Conservation (phyloP, 1,284 basidiomycete genomes). For the Apiotrichum gracile region DNA sequence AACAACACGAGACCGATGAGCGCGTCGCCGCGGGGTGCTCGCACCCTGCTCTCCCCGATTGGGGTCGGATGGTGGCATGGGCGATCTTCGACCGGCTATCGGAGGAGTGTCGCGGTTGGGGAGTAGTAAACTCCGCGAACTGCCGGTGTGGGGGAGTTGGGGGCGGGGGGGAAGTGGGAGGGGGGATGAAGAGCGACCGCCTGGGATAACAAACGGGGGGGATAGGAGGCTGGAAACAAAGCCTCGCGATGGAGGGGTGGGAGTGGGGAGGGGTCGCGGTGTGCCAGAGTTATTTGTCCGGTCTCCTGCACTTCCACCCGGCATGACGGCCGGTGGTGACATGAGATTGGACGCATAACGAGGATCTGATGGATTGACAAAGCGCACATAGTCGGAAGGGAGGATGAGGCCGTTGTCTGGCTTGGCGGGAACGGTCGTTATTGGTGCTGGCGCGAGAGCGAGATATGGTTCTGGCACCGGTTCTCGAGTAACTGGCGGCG, state of each 20-base stretch:
- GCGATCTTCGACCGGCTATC: neutral
- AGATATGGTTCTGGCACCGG: slow-evolving; percentile 38
- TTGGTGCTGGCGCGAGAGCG: slow-evolving; percentile 34
- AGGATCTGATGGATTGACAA: neutral
- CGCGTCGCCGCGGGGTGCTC: neutral
- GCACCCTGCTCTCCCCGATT: neutral
- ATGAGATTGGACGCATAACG: slow-evolving; percentile 26
- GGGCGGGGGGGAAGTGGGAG: neutral
- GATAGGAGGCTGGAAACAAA: slow-evolving; percentile 34
- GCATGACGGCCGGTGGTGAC: slow-evolving; percentile 29
- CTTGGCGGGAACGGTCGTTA: slow-evolving; percentile 1
- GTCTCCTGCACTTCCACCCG: slow-evolving; percentile 14
- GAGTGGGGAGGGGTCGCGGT: neutral
- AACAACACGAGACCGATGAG: neutral
- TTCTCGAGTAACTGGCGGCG: neutral
- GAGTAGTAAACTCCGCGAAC: neutral
- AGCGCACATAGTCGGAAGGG: slow-evolving; percentile 18
- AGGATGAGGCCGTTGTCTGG: slow-evolving; percentile 18
- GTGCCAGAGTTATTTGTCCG: neutral
- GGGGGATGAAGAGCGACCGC: slow-evolving; percentile 15
- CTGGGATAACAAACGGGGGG: slow-evolving; percentile 37
- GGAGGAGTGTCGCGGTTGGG: neutral
- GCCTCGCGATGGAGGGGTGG: neutral
- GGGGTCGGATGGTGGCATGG: neutral
- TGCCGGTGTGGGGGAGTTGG: neutral